phyloP scores from a whole-genome alignment of 106 monocot genomes.

The Dioscorea zingiberensis region DNA sequence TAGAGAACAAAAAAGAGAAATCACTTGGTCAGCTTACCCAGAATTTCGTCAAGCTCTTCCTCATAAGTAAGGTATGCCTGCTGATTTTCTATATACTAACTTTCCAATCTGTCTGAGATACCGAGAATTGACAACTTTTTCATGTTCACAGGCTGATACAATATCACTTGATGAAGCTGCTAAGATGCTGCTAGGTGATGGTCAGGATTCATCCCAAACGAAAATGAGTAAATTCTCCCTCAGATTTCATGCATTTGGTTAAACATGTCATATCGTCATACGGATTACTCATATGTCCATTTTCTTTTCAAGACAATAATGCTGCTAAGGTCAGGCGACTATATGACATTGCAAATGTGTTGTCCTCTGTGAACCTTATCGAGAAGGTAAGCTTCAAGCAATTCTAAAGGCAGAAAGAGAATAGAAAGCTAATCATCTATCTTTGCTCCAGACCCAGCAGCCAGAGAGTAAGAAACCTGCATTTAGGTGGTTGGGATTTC shows the following conservation, averaged over 20 bases:
- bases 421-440: not conserved
- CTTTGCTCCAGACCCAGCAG: slow-evolving; percentile 54
- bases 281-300: not conserved
- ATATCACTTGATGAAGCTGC: slow-evolving; percentile 90
- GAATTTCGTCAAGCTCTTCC: slow-evolving; percentile 88
- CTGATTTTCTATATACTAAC: not conserved
- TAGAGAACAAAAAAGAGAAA: slow-evolving; percentile 73
- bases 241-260: not conserved
- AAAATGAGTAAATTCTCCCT: slow-evolving; percentile 41
- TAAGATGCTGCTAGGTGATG: slow-evolving; percentile 62
- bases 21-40: slow-evolving; percentile 86
- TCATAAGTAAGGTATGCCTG: slow-evolving; percentile 54
- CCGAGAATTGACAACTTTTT: not conserved
- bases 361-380: slow-evolving; percentile 77
- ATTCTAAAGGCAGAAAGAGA: not conserved
- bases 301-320: slow-evolving; percentile 25
- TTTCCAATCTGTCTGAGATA: not conserved
- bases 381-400: slow-evolving; percentile 59
- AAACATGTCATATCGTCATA: not conserved
- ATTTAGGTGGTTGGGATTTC: slow-evolving; percentile 73
- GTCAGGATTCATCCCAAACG: slow-evolving; percentile 48
- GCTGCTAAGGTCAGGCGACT: slow-evolving; percentile 81
- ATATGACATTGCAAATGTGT: slow-evolving; percentile 92
- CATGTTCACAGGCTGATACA: slow-evolving; percentile 45
- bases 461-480: slow-evolving; percentile 73